Base-by-base conservation (phyloP, 306 rosid genomes). In the Carpinus viminea region DNA sequence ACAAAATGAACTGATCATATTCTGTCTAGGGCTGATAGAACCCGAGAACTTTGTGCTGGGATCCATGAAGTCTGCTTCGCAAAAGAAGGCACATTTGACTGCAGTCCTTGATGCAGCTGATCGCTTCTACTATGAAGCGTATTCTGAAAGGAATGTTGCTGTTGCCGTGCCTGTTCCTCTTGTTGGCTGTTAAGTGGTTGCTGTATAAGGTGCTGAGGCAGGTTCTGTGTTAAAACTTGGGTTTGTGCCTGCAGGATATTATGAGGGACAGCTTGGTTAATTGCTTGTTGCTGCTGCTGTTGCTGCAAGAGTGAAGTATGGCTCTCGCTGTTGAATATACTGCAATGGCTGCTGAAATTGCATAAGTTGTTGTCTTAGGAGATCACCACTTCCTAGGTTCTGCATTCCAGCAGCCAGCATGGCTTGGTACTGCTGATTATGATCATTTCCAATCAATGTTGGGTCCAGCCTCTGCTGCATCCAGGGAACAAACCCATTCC, bases 381-480 rank as follows among this genome's bases (percentile, higher is more conserved):
- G 78, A 84, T 93, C 92, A 38, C 86, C 94, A 83, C 88, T 84
- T 72, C 93, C 96, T 18, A 81, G 26, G 83, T 85, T 91, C 72
- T 82, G 96, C 81, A 89, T 77, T 78, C 96, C 94, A 81, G 91
- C 83, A 62, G 97, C 90, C 80, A 93, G 70, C 92, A 91, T 85
- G 69, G 96, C 89, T 78, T 93, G 93, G 81, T 88, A 88, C 78
- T 90, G 97, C 83, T 85, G 96, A 83, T 80, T 88, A 11, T 80
- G 89, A 79, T 91, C 92, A 76, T 79, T 88, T 74, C 94, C 91
- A 6, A 88, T 80, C 79, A 91, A 36, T 7, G 91, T 26, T 17
- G 97, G 85, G 80, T 91, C 94, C 74, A 91, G 24, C 81, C 94
- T 84, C 84, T 89, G 97, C 79, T 91, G 96, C 90, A 89, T 88